Base-by-base conservation (phyloP, 169 alveolate genomes). In the Plasmodium knowlesi region DNA sequence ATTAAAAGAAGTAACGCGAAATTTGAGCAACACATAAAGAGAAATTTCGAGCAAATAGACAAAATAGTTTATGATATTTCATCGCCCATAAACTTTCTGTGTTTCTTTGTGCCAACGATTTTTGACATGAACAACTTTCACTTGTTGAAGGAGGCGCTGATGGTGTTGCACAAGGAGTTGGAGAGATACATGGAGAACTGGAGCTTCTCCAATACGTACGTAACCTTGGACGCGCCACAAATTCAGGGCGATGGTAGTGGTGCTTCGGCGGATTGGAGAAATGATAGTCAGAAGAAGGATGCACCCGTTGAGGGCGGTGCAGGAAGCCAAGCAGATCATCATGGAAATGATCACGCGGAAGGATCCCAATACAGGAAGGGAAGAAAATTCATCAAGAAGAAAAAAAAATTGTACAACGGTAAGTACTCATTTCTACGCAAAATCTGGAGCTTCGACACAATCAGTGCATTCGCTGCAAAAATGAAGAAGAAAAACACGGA, bases 61-160 rank as follows among this genome's bases (percentile, higher is more conserved):
- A 67, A 34, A 28, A 89, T 89, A 61, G n/a, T 46, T 3, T 78
- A 80, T 34, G 94, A 89, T 39, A 25, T 89, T 30, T 80, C 94
- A 1, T 41, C 91, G 5, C 94, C 94, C 25, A 89, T 89, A 6
- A 89, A 89, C 74, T 89, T 89, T 61, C 32, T 89, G 34, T 89
- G 94, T n/a, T 57, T 89, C 67, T 89, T 89, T 80, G 72, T 89
- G 6, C 94, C 94, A 1, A 81, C 19, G n/a, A 79, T 89, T 89
- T 89, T 89, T 73, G 61, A 89, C 54, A 89, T 89, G 90, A 57
- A 25, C 37, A 89, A 89, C 53, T 79, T 80, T 32, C 30, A 79
- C 32, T 8, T 89, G 72, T 70, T 89, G 53, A 89, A 80, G 82
- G 90, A 89, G 32, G 94, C 90, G 9, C 54, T 89, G 54, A 16